Conservation (phyloP, 768 basidiomycete genomes). For the Gautieria morchelliformis region DNA sequence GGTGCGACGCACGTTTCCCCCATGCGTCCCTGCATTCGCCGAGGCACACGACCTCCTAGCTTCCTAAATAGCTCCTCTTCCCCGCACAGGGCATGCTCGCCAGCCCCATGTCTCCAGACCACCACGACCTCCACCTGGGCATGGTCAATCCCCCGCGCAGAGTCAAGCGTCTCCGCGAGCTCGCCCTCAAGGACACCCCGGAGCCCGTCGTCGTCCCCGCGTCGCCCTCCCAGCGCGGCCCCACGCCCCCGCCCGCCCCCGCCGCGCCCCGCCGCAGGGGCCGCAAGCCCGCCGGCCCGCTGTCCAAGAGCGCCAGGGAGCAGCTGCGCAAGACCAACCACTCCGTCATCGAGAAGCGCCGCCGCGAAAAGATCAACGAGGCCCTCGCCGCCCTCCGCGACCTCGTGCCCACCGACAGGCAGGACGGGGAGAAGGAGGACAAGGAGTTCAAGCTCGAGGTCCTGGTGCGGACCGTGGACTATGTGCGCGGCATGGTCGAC, state of each 20-base stretch:
- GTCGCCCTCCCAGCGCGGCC: not conserved
- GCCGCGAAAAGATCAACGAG: conserved; percentile 93
- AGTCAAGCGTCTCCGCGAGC: conserved; percentile 30
- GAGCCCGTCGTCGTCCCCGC: not conserved
- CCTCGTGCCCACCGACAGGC: conserved; percentile 55
- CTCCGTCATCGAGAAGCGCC: conserved; percentile 86
- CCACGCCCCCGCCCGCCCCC: conserved; percentile 11
- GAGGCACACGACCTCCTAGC: conserved; percentile 1
- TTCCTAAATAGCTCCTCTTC: not conserved
- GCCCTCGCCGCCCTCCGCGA: conserved; percentile 67
- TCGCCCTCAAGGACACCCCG: not conserved
- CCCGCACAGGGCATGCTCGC: too few relatives aligned
- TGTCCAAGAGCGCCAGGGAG: conserved; percentile 73
- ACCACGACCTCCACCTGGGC: not conserved
- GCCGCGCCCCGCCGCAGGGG: conserved; percentile 52
- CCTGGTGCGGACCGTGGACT: conserved; percentile 71
- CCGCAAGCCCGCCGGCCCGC: conserved; percentile 50
- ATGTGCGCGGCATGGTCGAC: conserved; percentile 60
- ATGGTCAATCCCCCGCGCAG: conserved; percentile 34
- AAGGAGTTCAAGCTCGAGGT: conserved; percentile 93
- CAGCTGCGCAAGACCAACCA: conserved; percentile 88
- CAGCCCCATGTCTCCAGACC: too few relatives aligned
- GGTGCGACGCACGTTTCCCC: not conserved
- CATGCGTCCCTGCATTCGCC: not conserved
- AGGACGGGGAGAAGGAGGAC: conserved; percentile 46